Conservation (phyloP, 1,284 basidiomycete species). For the Apiotrichum montevideense region DNA sequence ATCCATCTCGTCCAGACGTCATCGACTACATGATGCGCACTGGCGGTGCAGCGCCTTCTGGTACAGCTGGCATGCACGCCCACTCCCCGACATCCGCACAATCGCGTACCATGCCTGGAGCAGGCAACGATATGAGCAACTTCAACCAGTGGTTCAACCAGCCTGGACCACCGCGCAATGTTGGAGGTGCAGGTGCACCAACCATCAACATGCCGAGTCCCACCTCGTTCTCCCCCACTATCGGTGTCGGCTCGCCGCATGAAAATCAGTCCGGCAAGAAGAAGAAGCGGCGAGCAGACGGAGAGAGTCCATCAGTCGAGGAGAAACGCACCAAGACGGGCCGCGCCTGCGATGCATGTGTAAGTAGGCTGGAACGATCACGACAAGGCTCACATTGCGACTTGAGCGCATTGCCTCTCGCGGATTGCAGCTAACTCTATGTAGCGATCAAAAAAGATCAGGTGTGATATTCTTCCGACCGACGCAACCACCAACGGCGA, state of each 20-base stretch:
- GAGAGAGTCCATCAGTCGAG: constrained; percentile 11
- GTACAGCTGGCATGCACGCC: too few species aligned
- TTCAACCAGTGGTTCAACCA: too few species aligned
- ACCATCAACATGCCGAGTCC: too few species aligned
- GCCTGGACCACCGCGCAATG: too few species aligned
- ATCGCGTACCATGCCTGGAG: too few species aligned
- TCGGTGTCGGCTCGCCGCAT: not conserved
- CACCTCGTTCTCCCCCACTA: not conserved
- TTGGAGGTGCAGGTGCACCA: too few species aligned
- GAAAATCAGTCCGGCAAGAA: constrained; percentile 15
- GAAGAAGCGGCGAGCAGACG: constrained; percentile 21
- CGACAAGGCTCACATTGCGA: not conserved
- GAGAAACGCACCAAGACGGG: constrained; percentile 46
- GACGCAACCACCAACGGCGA: constrained; percentile 14
- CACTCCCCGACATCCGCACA: too few species aligned
- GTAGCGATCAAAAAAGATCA: constrained; percentile 79
- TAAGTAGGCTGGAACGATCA: constrained; percentile 16
- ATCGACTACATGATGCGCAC: too few species aligned
- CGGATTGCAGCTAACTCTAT: not conserved
- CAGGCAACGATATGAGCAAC: too few species aligned
- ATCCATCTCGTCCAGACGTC: too few species aligned
- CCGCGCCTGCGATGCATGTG: constrained; percentile 46
- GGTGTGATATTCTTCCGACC: constrained; percentile 46
- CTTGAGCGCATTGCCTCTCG: not conserved
- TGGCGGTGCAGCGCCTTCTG: too few species aligned